These are phyloP conservation scores for Saccharum hybrid DNA, from an alignment of 202 grass and related monocot genomes.

Conservation along the genomic window DNA sequence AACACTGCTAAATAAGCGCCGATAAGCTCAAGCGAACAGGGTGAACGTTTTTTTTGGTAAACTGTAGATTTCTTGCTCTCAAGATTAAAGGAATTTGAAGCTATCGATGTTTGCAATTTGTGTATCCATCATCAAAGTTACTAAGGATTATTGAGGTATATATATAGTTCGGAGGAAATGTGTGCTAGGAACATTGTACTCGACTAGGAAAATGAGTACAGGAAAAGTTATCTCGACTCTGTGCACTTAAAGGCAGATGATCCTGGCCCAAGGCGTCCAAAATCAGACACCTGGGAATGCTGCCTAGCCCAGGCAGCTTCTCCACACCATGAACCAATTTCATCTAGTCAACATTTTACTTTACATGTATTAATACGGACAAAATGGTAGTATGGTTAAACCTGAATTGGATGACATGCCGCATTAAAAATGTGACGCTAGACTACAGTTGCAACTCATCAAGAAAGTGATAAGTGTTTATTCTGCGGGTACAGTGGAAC, in stretches of 20 bases:
- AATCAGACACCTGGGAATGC: neutral
- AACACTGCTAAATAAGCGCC: too few species aligned
- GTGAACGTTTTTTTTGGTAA: neutral
- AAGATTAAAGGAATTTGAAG: conserved; percentile 21
- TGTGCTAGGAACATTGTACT: neutral
- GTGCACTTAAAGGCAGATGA: neutral
- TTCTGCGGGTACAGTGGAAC: conserved; percentile 14
- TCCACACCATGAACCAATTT: neutral
- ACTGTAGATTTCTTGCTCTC: neutral
- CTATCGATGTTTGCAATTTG: conserved; percentile 25
- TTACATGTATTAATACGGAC: neutral
- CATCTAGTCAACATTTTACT: conserved; percentile 5
- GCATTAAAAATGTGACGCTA: neutral
- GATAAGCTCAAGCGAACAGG: too few species aligned
- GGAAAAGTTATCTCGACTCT: neutral
- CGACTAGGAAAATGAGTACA: conserved; percentile 4
- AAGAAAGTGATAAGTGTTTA: neutral
- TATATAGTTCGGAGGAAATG: conserved; percentile 12
- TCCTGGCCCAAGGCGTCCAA: neutral
- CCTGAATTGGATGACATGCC: conserved; percentile 11
- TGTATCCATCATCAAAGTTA: conserved; percentile 21
- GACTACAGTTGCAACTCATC: neutral
- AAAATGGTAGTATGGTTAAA: neutral
- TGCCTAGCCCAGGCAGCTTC: neutral
- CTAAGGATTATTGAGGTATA: neutral